Evolutionary conservation across 1,284 basidiomycete species (phyloP).

Genomic region (Chalciporus sp.): DNA sequence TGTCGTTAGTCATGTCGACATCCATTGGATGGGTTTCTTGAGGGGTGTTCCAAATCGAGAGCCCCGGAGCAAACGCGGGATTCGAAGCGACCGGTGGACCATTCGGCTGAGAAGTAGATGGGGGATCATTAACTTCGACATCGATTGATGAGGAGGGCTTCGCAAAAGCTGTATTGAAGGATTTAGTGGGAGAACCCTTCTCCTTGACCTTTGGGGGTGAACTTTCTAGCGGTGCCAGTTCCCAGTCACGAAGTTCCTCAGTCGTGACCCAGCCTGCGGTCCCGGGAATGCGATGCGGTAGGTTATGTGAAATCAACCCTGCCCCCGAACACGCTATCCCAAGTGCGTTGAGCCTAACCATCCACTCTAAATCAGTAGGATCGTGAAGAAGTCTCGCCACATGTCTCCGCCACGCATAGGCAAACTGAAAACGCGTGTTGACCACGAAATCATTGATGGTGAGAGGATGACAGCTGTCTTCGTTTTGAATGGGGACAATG

Average conservation of each 20-base stretch:
- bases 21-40: conserved; percentile 2
- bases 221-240: conserved; percentile 11
- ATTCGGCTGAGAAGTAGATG: not conserved
- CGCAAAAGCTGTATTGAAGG: not conserved
- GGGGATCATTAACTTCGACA: not conserved
- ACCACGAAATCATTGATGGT: conserved; percentile 12
- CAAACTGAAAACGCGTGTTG: conserved; percentile 31
- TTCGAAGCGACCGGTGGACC: not conserved
- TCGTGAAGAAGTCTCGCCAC: conserved; percentile 19
- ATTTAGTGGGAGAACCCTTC: not conserved
- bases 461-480: conserved; percentile 21
- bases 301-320: not conserved
- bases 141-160: not conserved
- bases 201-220: not conserved
- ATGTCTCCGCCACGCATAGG: conserved; percentile 22
- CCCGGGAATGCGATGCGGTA: conserved; percentile 9
- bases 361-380: conserved; percentile 6
- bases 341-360: not conserved
- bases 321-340: conserved; percentile 11
- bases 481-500: conserved; percentile 19
- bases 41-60: not conserved
- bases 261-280: conserved; percentile 16
- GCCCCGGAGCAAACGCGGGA: not conserved
- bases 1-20: conserved; percentile 23
- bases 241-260: conserved; percentile 18